Base-by-base conservation (phyloP, 495 filamentous ascomycete species). In the Penicillium paxilli region DNA sequence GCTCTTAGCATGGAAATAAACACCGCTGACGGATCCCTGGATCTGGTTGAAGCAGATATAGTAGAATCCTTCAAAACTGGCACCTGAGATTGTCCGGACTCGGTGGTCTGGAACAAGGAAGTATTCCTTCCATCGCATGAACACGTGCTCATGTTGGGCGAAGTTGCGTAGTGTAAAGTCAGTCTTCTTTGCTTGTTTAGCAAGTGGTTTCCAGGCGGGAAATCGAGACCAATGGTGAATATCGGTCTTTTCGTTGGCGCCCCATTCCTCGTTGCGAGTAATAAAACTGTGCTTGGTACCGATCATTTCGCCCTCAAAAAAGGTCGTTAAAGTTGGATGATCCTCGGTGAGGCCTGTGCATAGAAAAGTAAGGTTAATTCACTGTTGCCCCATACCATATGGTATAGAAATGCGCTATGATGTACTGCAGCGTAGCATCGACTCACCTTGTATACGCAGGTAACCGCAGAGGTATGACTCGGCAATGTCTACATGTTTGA, bases 51-150 rank as follows among this genome's bases (percentile, higher is more conserved):
- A 99, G 72, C 92, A 97, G 52, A 99, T 98, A 61, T 98, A 99
- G 66, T 99, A 99, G 65, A 99, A 99, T 0, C 95, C 95, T 59
- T 99, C 95, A 62, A 97, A 99, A 60, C 92, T 96, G 1, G 95
- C 95, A 4, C 95, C 95, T 23, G 84, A 87, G 54, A 99, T 94
- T 16, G 89, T 91, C 52, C 84, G 78, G 19, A 97, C 91, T 2
- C 90, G 83, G 70, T 99, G 95, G 62, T 98, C 91, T 9, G 95
- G 95, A 3, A 99, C 95, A 7, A 99, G 80, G 66, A 99, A 99
- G 60, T 95, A 90, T 70, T 99, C 95, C 68, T 99, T 99, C 95
- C 95, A 99, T 45, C 95, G 84, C 95, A 99, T 99, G 68, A 98
- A 99, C 17, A 99, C 86, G 66, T 97, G 87, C 60, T 97, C 92